These are phyloP conservation scores for Boletus sp. DNA, from an alignment of 768 basidiomycete genomes.

Conservation along the genomic window DNA sequence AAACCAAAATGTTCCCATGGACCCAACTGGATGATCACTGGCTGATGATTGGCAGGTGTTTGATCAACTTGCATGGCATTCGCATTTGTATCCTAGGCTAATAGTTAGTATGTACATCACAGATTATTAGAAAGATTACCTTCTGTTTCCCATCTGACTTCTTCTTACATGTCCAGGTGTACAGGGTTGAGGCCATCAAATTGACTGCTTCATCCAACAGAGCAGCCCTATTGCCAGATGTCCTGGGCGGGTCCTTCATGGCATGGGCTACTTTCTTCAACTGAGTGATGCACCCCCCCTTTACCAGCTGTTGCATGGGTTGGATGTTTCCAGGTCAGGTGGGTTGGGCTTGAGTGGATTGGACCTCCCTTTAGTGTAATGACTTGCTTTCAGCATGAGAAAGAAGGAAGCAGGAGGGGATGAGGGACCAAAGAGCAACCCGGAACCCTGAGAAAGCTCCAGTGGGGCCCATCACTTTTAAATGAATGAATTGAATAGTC, in stretches of 20 bases:
- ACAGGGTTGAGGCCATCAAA: not conserved
- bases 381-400: not conserved
- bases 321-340: not conserved
- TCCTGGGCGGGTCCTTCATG: not conserved
- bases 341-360: not conserved
- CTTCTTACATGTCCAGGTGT: not conserved
- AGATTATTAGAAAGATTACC: not conserved
- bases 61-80: not conserved
- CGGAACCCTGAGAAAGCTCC: not conserved
- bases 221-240: not conserved
- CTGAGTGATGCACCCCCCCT: not conserved
- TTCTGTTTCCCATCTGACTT: not conserved
- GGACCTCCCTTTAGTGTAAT: not conserved
- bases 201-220: not conserved
- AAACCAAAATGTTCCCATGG: not conserved
- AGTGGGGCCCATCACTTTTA: too few relatives aligned
- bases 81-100: not conserved
- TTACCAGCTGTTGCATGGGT: not conserved
- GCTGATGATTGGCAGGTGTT: not conserved
- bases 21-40: not conserved
- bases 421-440: not conserved
- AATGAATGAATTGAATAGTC: too few relatives aligned
- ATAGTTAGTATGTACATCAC: not conserved
- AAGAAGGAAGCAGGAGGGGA: not conserved
- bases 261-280: not conserved